Evolutionary conservation across 139 green algal species (phyloP), one percentile per base, ranked within the genome.

Genomic region (Picochlorum sp.): DNA sequence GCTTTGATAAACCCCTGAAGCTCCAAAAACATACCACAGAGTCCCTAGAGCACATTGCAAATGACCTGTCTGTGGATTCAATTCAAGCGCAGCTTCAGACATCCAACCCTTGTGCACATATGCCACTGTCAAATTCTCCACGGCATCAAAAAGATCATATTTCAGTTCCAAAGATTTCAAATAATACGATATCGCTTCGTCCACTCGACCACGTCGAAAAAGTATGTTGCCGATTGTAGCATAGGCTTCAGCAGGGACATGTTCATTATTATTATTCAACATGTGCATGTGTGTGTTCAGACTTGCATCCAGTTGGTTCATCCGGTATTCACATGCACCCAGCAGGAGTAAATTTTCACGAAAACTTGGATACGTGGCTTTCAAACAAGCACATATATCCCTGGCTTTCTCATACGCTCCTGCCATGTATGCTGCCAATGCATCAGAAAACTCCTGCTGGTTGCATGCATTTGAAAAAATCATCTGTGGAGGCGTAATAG

Each of bases 171-270:
- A 69, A 1, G 86, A 85, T 15, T 75, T 84, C 65, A 83, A 75
- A 58, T 94, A 95, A 66, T 94, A 94, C 1, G 88, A 71, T 20
- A 94, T 80, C 0, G 88, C 86, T 67, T 91, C 82, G 75, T 95
- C 86, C 4, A 85, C 66, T 47, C 83, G 73, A 18, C 88, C 84
- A 6, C 83, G 73, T 75, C 89, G 82, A 68, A 88, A 82, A 70
- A 94, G 73, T 14, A 79, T 81, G 62, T 88, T 92, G 26, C 78
- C 86, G 47, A 95, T 62, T 49, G 90, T 91, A 32, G 84, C 72
- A 62, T 84, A 72, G 2, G 79, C 79, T 65, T 85, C 72, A 11
- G 67, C 72, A 11, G 67, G 44, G 45, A 55, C 47, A 6, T 15
- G 9, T 90, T 77, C 55, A 90, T 67, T 52, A 86, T 51, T 52